Evolutionary conservation across 2,329 filamentous ascomycete genomes (phyloP), one percentile per base, ranked within the genome.

Genomic region (Pseudocercospora crystallina): DNA sequence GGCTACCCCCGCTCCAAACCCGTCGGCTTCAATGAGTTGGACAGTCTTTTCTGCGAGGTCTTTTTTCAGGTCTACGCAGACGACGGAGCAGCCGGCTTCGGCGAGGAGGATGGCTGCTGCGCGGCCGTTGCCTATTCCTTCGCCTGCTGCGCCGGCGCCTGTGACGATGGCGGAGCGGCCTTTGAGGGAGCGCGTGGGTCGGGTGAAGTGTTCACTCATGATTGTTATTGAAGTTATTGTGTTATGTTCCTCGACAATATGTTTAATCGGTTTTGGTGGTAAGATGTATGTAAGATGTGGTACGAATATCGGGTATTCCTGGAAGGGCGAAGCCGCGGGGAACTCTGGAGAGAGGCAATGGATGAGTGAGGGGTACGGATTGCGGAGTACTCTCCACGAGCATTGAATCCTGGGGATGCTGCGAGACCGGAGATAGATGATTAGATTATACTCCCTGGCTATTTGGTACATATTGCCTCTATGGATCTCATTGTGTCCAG

Each of bases 91-190:
- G 8, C 81, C 81, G 20, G 83, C 81, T 43, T 79, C 74, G 3
- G 81, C 81, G 1, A 86, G 71, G 29, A 85, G 72, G 38, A 85
- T 78, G 2, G 81, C 77, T 47, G 78, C 77, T 0, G 76, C 82
- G 32, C 77, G 75, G 0, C 80, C 82, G 56, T 85, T 85, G 4
- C 82, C 82, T 38, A 85, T 80, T 0, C 80, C 81, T 35, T 81
- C 76, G 29, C 75, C 78, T 17, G 71, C 67, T 46, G 76, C 78
- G 12, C 81, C 80, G 11, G 81, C 81, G n/a, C 81, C 81, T 0
- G 80, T 82, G 26, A 84, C 76, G 45, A 84, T 80, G 38, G 79
- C 77, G 12, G 77, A 73, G 53, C 74, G 73, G 31, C 67, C 69
- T 13, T 59, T 58, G 0, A 77, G 66, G 8, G 71, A 74, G 8